Evolutionary conservation across 2,329 filamentous ascomycete species (phyloP).

Genomic region (Pseudogymnoascus sp.): DNA sequence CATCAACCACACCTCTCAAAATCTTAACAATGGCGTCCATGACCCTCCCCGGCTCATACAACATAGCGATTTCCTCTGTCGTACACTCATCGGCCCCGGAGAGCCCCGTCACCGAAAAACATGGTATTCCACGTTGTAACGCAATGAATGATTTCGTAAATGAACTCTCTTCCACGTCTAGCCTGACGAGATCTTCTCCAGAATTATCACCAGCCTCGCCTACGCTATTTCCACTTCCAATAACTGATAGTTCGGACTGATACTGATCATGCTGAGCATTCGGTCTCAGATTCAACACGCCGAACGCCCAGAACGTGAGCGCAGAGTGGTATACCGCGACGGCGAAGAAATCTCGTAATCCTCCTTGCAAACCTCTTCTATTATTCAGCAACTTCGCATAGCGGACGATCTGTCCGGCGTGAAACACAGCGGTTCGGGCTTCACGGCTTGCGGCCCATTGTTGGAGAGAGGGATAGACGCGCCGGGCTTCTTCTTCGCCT

Average conservation of each 20-base stretch:
- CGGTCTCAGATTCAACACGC: constrained; percentile 44
- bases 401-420: constrained; percentile 59
- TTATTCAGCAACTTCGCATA: constrained; percentile 43
- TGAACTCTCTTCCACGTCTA: constrained; percentile 49
- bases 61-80: constrained; percentile 17
- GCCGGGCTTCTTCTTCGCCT: constrained; percentile 55
- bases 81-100: constrained; percentile 29
- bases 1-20: constrained; percentile 44
- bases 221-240: constrained; percentile 26
- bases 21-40: constrained; percentile 52
- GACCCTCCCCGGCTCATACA: constrained; percentile 49
- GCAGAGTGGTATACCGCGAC: constrained; percentile 62
- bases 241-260: constrained; percentile 22
- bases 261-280: constrained; percentile 24
- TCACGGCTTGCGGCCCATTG: constrained; percentile 50
- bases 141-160: constrained; percentile 49
- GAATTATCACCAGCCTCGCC: constrained; percentile 10
- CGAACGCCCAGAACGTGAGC: constrained; percentile 62
- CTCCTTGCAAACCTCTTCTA: constrained; percentile 34
- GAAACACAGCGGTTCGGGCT: constrained; percentile 55
- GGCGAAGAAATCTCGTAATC: constrained; percentile 56
- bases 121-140: constrained; percentile 44
- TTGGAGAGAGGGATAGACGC: constrained; percentile 49
- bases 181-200: constrained; percentile 34
- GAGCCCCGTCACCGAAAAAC: constrained; percentile 35